These are phyloP conservation scores for Castanopsis chinensis DNA, from an alignment of 306 rosid species.

Conservation along the genomic window DNA sequence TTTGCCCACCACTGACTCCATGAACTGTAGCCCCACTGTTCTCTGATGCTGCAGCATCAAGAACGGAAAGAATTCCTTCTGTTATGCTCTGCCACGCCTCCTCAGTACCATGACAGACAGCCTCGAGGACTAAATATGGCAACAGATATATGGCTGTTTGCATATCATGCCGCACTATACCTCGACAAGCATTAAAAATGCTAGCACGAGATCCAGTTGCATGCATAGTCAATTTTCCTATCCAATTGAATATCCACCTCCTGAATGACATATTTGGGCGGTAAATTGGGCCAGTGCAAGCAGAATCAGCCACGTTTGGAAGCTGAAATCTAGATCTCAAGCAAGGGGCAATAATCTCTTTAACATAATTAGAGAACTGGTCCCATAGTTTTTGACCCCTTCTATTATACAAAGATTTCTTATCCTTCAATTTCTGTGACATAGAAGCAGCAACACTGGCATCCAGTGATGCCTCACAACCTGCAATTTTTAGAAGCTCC, in stretches of 20 bases:
- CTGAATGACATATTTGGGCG: constrained; percentile 80
- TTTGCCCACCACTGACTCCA: constrained; percentile 73
- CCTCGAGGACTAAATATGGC: constrained; percentile 91
- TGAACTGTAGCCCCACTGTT: constrained; percentile 69
- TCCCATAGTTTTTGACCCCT: constrained; percentile 96
- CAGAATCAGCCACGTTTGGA: constrained; percentile 63
- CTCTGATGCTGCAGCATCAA: constrained; percentile 83
- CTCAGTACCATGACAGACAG: constrained; percentile 85
- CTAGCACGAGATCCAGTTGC: constrained; percentile 92
- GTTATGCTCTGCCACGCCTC: constrained; percentile 83
- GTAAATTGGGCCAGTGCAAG: constrained; percentile 67
- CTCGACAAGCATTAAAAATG: constrained; percentile 91
- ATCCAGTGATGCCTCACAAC: constrained; percentile 89
- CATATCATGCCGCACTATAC: constrained; percentile 94
- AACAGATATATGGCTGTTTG: constrained; percentile 83
- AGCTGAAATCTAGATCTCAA: constrained; percentile 92
- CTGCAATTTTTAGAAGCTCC: constrained; percentile 92
- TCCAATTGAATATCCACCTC: constrained; percentile 88
- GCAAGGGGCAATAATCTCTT: constrained; percentile 96
- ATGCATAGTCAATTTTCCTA: constrained; percentile 71
- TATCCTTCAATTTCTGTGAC: constrained; percentile 41
- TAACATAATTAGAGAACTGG: constrained; percentile 85
- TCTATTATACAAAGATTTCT: constrained; percentile 33
- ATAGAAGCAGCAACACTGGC: constrained; percentile 58
- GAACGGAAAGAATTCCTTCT: constrained; percentile 82